These are phyloP conservation scores for Termitomyces sp. DNA, from an alignment of 768 basidiomycete genomes.

Conservation along the genomic window DNA sequence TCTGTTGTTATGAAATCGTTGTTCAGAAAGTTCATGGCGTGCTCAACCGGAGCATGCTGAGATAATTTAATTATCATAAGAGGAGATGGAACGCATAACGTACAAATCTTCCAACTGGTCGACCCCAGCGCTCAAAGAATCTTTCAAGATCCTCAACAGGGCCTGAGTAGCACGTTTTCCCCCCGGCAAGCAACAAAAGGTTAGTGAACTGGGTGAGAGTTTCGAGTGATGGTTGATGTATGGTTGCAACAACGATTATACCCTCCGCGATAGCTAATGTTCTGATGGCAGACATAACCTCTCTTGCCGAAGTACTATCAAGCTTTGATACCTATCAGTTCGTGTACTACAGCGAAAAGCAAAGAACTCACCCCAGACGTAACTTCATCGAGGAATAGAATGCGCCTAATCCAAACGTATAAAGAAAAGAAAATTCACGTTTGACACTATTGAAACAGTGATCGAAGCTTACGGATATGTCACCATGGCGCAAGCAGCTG, in stretches of 20 bases:
- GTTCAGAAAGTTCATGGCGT: conserved; percentile 55
- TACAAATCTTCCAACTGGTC: conserved; percentile 32
- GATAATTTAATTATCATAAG: conserved; percentile 13
- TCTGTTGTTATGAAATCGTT: conserved; percentile 32
- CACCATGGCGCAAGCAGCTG: conserved; percentile 57
- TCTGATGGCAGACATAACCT: conserved; percentile 39
- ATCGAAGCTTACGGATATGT: conserved; percentile 37
- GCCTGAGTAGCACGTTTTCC: conserved; percentile 38
- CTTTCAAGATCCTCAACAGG: conserved; percentile 34
- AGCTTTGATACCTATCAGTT: conserved; percentile 22
- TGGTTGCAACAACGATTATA: conserved; percentile 57
- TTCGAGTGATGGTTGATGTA: conserved; percentile 64
- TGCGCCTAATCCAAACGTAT: conserved; percentile 25
- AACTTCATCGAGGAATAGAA: conserved; percentile 61
- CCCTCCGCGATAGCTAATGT: conserved; percentile 39
- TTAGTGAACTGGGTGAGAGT: conserved; percentile 58
- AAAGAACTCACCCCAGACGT: conserved; percentile 39
- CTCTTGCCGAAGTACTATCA: conserved; percentile 41
- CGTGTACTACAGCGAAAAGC: background rate
- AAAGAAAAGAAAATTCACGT: background rate
- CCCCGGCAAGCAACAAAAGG: conserved; percentile 52
- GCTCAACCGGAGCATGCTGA: conserved; percentile 51
- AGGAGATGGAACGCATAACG: background rate
- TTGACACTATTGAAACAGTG: background rate
- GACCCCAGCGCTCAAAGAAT: conserved; percentile 36